Evolutionary conservation across 805 yeast species (phyloP).

Genomic region (Metschnikowia aberdeeniae): DNA sequence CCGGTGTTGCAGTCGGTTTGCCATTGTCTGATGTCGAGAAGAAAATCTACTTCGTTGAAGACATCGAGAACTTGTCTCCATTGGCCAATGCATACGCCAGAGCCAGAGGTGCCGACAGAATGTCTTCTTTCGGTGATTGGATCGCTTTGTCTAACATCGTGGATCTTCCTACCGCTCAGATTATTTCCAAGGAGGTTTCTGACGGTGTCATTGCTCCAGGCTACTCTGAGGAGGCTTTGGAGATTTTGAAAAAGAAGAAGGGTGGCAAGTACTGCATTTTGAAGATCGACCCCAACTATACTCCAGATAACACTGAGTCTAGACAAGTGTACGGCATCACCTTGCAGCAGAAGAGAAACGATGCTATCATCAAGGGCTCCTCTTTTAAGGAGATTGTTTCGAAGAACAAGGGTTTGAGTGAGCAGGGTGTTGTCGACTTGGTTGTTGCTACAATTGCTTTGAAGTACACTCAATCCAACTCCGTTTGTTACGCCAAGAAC

Average conservation of each 20-base stretch:
- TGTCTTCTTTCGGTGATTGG: constrained; percentile 98
- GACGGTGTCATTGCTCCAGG: constrained; percentile 99
- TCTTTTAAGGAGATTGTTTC: constrained; percentile 92
- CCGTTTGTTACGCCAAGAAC: constrained; percentile 96
- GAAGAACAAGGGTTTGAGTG: constrained; percentile 77
- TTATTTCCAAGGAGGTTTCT: constrained; percentile 94
- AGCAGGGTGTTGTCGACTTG: constrained; percentile 89
- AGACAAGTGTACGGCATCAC: constrained; percentile 96
- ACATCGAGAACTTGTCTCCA: constrained; percentile 92
- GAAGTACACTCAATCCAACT: constrained; percentile 97
- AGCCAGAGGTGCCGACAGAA: constrained; percentile 99
- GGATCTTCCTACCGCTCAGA: constrained; percentile 93
- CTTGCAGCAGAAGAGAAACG: constrained; percentile 95
- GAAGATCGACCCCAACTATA: constrained; percentile 92
- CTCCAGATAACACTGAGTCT: constrained; percentile 76
- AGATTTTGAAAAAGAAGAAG: constrained; percentile 84
- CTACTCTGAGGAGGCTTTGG: constrained; percentile 87
- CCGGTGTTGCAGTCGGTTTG: constrained; percentile 96
- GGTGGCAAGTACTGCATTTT: constrained; percentile 95
- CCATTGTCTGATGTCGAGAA: constrained; percentile 90
- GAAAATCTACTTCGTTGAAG: constrained; percentile 91
- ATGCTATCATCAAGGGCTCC: constrained; percentile 87
- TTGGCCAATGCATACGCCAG: constrained; percentile 97
- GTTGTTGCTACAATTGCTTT: constrained; percentile 96
- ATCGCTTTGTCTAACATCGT: constrained; percentile 96